phyloP scores from a whole-genome alignment of 148 eudicot species.

The Cornus kousa region DNA sequence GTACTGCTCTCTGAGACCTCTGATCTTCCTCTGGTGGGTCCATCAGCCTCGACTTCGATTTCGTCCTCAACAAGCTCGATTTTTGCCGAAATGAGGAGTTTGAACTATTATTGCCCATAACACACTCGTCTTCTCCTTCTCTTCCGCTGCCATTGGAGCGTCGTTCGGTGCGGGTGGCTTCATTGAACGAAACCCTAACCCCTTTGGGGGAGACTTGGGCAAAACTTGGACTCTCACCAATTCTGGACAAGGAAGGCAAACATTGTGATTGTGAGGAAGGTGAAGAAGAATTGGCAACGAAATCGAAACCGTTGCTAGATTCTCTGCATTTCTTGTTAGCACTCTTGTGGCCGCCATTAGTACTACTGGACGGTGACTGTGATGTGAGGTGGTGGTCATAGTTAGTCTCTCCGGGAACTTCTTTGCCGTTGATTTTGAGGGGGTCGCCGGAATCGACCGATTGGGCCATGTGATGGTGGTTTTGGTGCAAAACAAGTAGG shows the following conservation, averaged over 20 bases:
- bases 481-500: too few species aligned
- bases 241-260: neutral
- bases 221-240: neutral
- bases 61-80: slow-evolving; percentile 4
- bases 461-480: too few species aligned
- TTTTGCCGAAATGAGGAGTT: slow-evolving; percentile 2
- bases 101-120: neutral
- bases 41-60: slow-evolving; percentile 8
- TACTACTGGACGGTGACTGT: too few species aligned
- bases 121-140: neutral
- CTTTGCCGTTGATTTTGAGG: too few species aligned
- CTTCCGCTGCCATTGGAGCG: slow-evolving; percentile 6
- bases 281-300: too few species aligned
- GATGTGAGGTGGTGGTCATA: too few species aligned
- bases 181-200: slow-evolving; percentile 4
- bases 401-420: too few species aligned
- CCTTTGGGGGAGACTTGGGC: neutral
- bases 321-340: too few species aligned
- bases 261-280: too few species aligned
- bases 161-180: neutral
- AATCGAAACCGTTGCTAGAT: too few species aligned
- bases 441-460: too few species aligned
- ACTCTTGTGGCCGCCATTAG: too few species aligned
- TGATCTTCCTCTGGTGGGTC: slow-evolving; percentile 11
- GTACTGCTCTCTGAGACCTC: neutral